A percentile compares a stretch with the other conserved stretches of the same genome.
Conservation (phyloP, 2,329 filamentous ascomycete genomes). For the Cercospora brassicicola region DNA sequence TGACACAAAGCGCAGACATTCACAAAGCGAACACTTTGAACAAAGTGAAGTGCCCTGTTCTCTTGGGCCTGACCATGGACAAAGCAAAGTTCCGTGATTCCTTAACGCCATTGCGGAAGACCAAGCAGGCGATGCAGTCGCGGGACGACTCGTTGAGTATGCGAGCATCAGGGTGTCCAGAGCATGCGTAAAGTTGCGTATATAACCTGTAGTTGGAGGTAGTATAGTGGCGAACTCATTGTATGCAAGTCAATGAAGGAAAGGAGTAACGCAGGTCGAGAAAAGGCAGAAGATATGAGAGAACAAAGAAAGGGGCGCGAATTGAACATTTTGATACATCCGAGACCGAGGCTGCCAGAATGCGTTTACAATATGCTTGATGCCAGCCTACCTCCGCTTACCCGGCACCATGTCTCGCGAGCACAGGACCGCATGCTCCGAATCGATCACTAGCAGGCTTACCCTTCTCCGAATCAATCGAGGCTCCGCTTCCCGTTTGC, state of each 20-base stretch:
- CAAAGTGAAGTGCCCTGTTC: not conserved
- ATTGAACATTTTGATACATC: not conserved
- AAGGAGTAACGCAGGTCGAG: not conserved
- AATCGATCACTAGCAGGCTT: not conserved
- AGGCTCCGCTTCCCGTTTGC: not conserved
- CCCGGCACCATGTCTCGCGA: not conserved
- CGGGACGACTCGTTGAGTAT: not conserved
- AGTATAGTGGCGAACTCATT: not conserved
- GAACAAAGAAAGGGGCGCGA: not conserved
- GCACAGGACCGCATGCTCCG: not conserved
- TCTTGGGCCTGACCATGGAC: not conserved
- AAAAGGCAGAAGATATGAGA: not conserved
- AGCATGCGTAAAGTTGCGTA: not conserved
- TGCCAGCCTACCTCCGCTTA: not conserved
- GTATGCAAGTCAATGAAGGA: not conserved
- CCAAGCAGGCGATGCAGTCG: not conserved
- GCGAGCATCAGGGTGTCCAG: not conserved
- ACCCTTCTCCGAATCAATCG: not conserved
- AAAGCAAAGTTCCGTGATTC: not conserved
- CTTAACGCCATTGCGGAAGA: not conserved
- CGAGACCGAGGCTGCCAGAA: not conserved
- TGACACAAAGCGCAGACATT: not conserved
- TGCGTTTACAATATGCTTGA: not conserved
- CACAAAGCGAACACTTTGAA: not conserved
- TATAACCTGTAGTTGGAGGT: not conserved